Evolutionary conservation across 2,329 filamentous ascomycete genomes (phyloP).

Genomic region (Seiridium unicorne): DNA sequence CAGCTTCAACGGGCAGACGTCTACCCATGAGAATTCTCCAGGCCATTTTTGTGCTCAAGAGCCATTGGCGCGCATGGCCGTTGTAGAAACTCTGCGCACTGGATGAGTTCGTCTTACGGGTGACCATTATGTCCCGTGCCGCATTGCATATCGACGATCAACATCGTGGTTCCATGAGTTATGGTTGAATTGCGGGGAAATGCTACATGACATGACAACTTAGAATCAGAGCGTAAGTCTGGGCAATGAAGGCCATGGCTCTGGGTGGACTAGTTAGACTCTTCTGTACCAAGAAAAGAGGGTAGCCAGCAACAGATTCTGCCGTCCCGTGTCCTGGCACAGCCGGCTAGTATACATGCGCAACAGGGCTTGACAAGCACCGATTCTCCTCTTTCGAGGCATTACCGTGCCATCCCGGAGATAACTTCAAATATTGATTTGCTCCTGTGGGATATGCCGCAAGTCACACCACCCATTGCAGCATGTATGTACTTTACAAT

Average conservation of each 20-base stretch:
- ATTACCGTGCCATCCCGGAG: background rate
- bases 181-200: conserved; percentile 1
- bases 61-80: too few species aligned
- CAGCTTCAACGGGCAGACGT: background rate
- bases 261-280: background rate
- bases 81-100: background rate
- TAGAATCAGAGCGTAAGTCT: background rate
- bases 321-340: too few species aligned
- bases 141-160: background rate
- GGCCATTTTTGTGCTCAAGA: background rate
- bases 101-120: background rate
- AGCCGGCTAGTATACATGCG: too few species aligned
- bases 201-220: background rate
- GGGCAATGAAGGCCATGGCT: background rate
- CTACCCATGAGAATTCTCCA: background rate
- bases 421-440: background rate
- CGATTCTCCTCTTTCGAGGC: background rate
- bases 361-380: too few species aligned
- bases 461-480: background rate
- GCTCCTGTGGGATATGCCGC: background rate
- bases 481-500: too few species aligned
- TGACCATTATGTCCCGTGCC: conserved; percentile 4
- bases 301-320: too few species aligned
- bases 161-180: background rate
- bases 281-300: background rate